A percentile compares a stretch with the other conserved stretches of the same genome.
phyloP scores from a whole-genome alignment of 306 rosid species.

The Quercus suber region DNA sequence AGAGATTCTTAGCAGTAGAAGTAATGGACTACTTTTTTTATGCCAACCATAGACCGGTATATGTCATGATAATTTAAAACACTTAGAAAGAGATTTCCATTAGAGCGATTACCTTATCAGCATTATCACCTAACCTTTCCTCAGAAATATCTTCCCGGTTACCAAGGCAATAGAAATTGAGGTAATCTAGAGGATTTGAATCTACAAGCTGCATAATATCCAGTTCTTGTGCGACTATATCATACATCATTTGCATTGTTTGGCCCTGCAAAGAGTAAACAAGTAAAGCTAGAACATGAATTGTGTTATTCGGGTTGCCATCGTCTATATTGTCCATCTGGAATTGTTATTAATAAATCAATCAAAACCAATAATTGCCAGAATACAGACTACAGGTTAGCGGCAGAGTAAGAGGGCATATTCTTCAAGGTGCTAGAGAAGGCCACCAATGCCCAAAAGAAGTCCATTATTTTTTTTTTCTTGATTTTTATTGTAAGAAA shows the following conservation, averaged over 20 bases:
- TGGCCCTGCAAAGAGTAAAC: slow-evolving; percentile 56
- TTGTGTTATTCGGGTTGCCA: neutral
- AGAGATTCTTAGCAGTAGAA: neutral
- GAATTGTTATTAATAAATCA: neutral
- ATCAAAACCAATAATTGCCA: neutral
- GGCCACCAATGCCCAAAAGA: neutral
- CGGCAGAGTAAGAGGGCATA: neutral
- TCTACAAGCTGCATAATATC: slow-evolving; percentile 38
- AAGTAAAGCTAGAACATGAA: slow-evolving; percentile 14
- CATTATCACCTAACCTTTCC: slow-evolving; percentile 33
- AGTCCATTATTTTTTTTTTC: neutral
- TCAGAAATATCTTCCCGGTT: slow-evolving; percentile 65
- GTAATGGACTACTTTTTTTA: neutral
- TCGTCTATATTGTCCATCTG: neutral
- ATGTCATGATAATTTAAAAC: slow-evolving; percentile 1
- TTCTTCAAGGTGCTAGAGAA: neutral
- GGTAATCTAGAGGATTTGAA: slow-evolving; percentile 67
- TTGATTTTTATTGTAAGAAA: neutral
- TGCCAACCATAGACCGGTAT: too few species aligned
- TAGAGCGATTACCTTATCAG: slow-evolving; percentile 49
- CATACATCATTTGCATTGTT: slow-evolving; percentile 88
- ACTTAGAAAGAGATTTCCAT: slow-evolving; percentile 1
- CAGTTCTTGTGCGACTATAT: slow-evolving; percentile 55
- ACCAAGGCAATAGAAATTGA: slow-evolving; percentile 95
- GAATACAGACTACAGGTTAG: neutral